Evolutionary conservation across 2,329 filamentous ascomycete genomes (phyloP).

Genomic region (Xylaria sp.): DNA sequence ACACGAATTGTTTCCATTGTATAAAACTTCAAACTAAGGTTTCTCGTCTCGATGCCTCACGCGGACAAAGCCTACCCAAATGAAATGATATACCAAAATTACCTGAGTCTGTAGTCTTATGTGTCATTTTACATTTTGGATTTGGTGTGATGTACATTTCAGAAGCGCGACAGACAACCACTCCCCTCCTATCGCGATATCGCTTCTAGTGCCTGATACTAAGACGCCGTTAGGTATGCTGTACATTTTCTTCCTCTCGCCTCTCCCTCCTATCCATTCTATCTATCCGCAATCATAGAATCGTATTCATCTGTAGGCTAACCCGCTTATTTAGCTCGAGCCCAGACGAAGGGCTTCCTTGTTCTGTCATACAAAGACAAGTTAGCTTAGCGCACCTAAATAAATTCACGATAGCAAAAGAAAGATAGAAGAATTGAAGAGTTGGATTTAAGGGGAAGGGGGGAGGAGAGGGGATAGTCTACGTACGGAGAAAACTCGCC

Average conservation of each 20-base stretch:
- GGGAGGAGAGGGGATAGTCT: neutral
- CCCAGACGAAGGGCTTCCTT: constrained; percentile 68
- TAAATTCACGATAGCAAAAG: neutral
- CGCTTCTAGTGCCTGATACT: constrained; percentile 8
- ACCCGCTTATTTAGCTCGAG: constrained; percentile 48
- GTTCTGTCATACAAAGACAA: constrained; percentile 55
- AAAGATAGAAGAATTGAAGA: too few species aligned
- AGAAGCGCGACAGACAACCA: neutral
- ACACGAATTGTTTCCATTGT: constrained; percentile 12
- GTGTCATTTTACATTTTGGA: constrained; percentile 20
- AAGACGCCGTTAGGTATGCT: constrained; percentile 34
- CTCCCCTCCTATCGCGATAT: neutral
- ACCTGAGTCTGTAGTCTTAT: neutral
- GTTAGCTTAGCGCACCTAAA: constrained; percentile 16
- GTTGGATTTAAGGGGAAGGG: neutral
- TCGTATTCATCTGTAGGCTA: neutral
- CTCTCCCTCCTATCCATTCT: neutral
- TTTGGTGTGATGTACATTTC: constrained; percentile 24
- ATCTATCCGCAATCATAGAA: constrained; percentile 30
- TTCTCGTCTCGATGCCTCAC: neutral
- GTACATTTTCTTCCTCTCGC: neutral
- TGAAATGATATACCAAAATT: constrained; percentile 10
- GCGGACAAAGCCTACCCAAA: neutral
- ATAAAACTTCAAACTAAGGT: constrained; percentile 7
- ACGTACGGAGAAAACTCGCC: constrained; percentile 91